Percentiles rank a stretch among this genome's conserved stretches.
Evolutionary conservation across 495 filamentous ascomycete genomes (phyloP).

Genomic region (Penicillium malachiteum): DNA sequence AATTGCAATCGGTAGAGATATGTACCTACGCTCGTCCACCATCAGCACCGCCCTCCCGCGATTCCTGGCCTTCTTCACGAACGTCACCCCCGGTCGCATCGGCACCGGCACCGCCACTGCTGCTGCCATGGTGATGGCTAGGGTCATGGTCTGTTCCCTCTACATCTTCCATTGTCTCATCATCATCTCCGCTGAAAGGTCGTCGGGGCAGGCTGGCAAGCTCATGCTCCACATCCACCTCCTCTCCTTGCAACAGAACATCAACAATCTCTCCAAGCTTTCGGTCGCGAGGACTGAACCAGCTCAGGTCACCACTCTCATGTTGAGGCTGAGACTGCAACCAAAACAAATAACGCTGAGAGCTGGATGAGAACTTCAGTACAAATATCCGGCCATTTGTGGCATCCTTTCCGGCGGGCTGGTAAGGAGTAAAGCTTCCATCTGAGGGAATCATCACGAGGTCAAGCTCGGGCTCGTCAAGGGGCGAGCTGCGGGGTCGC

Average conservation of each 20-base stretch:
- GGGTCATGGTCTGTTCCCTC: conserved; percentile 60
- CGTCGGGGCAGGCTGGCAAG: conserved; percentile 60
- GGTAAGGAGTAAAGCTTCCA: conserved; percentile 78
- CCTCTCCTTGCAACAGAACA: conserved; percentile 77
- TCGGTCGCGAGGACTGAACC: conserved; percentile 76
- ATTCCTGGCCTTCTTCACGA: conserved; percentile 81
- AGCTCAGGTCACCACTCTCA: conserved; percentile 65
- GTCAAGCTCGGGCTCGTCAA: conserved; percentile 72
- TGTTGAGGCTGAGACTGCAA: conserved; percentile 86
- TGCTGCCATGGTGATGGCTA: conserved; percentile 55
- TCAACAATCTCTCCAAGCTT: conserved; percentile 85
- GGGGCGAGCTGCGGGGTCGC: conserved; percentile 64
- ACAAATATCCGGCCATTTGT: conserved; percentile 91
- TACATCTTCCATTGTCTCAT: conserved; percentile 83
- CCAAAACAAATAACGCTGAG: conserved; percentile 91
- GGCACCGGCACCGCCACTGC: conserved; percentile 75
- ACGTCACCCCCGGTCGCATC: conserved; percentile 88
- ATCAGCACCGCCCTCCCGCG: conserved; percentile 89
- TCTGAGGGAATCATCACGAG: conserved; percentile 90
- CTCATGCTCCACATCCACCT: conserved; percentile 80
- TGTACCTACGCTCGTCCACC: conserved; percentile 98
- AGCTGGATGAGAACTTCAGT: conserved; percentile 92
- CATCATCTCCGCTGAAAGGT: conserved; percentile 56
- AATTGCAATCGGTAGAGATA: conserved; percentile 35
- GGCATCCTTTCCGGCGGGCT: conserved; percentile 55